Conservation (phyloP, 2,329 filamentous ascomycete species). For the Macrophomina pseudophaseolina region DNA sequence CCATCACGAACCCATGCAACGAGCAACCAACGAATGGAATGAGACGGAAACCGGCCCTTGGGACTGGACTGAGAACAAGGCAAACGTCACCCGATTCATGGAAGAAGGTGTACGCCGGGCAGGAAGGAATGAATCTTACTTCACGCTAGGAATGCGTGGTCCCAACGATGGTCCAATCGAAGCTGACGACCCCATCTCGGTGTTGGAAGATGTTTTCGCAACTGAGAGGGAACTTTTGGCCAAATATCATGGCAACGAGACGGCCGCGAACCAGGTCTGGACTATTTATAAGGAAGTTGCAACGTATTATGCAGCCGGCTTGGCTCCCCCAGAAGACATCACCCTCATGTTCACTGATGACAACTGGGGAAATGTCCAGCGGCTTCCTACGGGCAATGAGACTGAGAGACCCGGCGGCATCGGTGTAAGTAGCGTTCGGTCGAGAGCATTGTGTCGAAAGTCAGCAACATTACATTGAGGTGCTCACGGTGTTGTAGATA, state of each 20-base stretch:
- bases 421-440: conserved; percentile 7
- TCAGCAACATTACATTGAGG: no score
- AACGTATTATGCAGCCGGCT: conserved; percentile 31
- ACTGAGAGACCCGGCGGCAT: conserved; percentile 27
- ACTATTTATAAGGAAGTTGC: conserved; percentile 33
- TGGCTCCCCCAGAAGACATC: conserved; percentile 31
- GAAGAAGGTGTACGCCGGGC: conserved; percentile 28
- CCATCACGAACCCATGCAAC: conserved; percentile 33
- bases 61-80: conserved; percentile 30
- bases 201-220: conserved; percentile 25
- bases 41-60: conserved; percentile 23
- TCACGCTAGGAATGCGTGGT: conserved; percentile 32
- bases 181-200: conserved; percentile 23
- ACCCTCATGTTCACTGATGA: conserved; percentile 33
- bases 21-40: conserved; percentile 32
- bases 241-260: conserved; percentile 18
- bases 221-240: conserved; percentile 26
- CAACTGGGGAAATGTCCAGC: conserved; percentile 32
- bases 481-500: background rate
- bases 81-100: conserved; percentile 31
- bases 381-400: conserved; percentile 32
- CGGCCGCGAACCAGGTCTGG: conserved; percentile 28
- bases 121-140: conserved; percentile 27
- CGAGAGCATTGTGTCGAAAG: no score
- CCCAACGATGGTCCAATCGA: conserved; percentile 27